Evolutionary conservation across 2,329 filamentous ascomycete genomes (phyloP).

Genomic region (Monosporascus sp.): DNA sequence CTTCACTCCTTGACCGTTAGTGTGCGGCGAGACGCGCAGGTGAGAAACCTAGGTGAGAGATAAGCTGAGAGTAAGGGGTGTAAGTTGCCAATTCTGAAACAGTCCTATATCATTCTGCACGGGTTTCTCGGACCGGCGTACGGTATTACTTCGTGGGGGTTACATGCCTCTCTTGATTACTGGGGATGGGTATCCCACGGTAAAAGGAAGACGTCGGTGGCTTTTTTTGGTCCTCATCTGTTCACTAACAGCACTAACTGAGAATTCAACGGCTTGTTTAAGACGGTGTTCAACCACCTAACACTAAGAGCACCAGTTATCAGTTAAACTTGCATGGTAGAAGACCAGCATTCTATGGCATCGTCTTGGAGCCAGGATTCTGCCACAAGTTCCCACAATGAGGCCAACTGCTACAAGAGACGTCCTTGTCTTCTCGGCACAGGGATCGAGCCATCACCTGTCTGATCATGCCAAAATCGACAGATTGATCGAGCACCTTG

Average conservation of each 20-base stretch:
- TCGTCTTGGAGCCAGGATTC: neutral
- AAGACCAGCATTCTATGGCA: neutral
- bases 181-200: neutral
- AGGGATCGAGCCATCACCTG: conserved; percentile 4
- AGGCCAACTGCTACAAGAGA: neutral
- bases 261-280: neutral
- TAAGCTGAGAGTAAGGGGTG: neutral
- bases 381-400: neutral
- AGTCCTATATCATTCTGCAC: neutral
- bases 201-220: neutral
- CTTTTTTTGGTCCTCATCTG: neutral
- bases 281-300: too few species aligned
- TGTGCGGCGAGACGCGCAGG: neutral
- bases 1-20: neutral
- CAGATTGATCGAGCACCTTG: neutral
- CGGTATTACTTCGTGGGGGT: neutral
- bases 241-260: neutral
- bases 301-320: neutral
- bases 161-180: neutral
- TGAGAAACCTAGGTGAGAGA: neutral
- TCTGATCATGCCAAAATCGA: neutral
- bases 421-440: conserved; percentile 3
- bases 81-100: neutral
- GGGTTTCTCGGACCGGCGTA: neutral
- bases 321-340: neutral